These are phyloP conservation scores for Hyparrhenia diplandra DNA, from an alignment of 176 grass and related monocot genomes.

Conservation along the genomic window DNA sequence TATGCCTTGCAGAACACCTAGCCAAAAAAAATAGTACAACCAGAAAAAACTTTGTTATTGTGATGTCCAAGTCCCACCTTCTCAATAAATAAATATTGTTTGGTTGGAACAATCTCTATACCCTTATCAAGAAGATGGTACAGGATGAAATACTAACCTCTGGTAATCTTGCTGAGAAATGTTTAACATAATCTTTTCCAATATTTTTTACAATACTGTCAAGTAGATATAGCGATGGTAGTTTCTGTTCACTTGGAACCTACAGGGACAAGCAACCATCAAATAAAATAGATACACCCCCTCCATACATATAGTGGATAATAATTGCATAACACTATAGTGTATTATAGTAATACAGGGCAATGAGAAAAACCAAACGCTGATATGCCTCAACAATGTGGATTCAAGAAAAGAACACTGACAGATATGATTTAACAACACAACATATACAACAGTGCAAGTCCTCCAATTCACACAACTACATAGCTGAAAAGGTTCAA, in stretches of 20 bases:
- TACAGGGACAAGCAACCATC: slow-evolving; percentile 39
- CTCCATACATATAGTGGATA: not conserved
- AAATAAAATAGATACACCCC: slow-evolving; percentile 23
- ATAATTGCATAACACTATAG: slow-evolving; percentile 8
- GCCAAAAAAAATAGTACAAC: not conserved
- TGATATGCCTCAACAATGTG: slow-evolving; percentile 2
- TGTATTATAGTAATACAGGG: not conserved
- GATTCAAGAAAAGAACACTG: slow-evolving; percentile 9
- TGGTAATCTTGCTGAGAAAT: slow-evolving; percentile 81
- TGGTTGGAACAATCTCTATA: not conserved
- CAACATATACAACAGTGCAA: not conserved
- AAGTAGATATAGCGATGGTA: slow-evolving; percentile 93
- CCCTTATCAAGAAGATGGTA: not conserved
- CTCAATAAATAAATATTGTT: not conserved
- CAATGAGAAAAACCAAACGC: not conserved
- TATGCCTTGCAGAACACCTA: slow-evolving; percentile 99
- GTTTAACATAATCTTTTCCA: slow-evolving; percentile 89
- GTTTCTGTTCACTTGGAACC: slow-evolving; percentile 89
- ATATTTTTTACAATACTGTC: slow-evolving; percentile 99
- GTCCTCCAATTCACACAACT: not conserved
- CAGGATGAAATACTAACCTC: slow-evolving; percentile 50
- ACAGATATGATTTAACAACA: not conserved
- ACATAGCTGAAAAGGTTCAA: not conserved
- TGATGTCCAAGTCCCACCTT: slow-evolving; percentile 4
- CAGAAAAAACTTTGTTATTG: slow-evolving; percentile 18